phyloP scores from a whole-genome alignment of 768 basidiomycete species.

The Infundibulicybe gibba region DNA sequence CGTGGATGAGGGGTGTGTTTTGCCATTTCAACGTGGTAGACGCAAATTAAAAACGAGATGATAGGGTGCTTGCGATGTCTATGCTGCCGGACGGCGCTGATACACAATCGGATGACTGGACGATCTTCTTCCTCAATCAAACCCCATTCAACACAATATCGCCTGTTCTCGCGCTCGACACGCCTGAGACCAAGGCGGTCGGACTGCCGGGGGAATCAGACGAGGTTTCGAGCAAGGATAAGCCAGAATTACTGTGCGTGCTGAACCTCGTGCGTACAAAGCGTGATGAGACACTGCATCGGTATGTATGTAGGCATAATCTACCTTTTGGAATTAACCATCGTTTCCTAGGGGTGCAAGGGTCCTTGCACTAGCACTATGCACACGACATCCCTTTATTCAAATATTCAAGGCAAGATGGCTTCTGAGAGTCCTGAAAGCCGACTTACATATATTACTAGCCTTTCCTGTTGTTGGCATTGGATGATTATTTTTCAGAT shows the following conservation, averaged over 20 bases:
- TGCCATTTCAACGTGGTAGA: slow-evolving; percentile 1
- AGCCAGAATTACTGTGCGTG: slow-evolving; percentile 73
- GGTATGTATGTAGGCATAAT: slow-evolving; percentile 38
- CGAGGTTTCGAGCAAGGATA: slow-evolving; percentile 18
- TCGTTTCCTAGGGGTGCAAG: slow-evolving; percentile 69
- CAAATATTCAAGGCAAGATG: slow-evolving; percentile 86
- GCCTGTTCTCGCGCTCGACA: slow-evolving; percentile 74
- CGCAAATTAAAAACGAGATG: slow-evolving; percentile 10
- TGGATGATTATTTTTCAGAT: slow-evolving; percentile 90
- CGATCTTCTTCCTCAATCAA: slow-evolving; percentile 97
- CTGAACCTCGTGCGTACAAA: slow-evolving; percentile 90
- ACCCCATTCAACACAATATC: slow-evolving; percentile 84
- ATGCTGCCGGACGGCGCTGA: slow-evolving; percentile 99
- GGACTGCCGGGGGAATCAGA: slow-evolving; percentile 31
- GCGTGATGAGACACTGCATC: slow-evolving; percentile 77
- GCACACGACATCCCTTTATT: slow-evolving; percentile 89
- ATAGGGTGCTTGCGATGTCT: slow-evolving; percentile 87
- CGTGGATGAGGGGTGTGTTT: slow-evolving; percentile 84
- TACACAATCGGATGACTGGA: slow-evolving; percentile 94
- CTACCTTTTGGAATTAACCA: slow-evolving; percentile 1
- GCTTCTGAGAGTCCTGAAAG: neutral
- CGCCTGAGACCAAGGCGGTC: slow-evolving; percentile 35
- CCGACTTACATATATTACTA: slow-evolving; percentile 23
- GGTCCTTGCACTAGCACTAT: slow-evolving; percentile 93
- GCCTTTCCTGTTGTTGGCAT: slow-evolving; percentile 90